A percentile compares a stretch with the other conserved stretches of the same genome.
Evolutionary conservation across 176 grass and related monocot species (phyloP).

Genomic region (Rhipidocladum racemiflorum): DNA sequence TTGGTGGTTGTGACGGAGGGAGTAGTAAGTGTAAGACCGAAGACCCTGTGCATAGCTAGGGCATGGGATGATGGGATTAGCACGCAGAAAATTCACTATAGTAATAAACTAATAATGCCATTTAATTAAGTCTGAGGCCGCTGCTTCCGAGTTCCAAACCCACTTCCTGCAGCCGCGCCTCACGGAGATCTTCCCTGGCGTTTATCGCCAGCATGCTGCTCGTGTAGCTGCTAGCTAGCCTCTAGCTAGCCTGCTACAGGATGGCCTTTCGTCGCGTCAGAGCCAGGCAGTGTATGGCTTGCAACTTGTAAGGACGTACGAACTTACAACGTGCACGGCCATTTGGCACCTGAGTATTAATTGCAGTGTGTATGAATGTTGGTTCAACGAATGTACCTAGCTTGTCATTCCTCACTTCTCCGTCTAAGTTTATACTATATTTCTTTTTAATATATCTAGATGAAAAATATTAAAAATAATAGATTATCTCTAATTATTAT

Average conservation of each 20-base stretch:
- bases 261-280: not conserved
- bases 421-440: too few species aligned
- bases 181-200: slow-evolving; percentile 8
- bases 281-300: not conserved
- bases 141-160: slow-evolving; percentile 4
- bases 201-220: not conserved
- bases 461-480: too few species aligned
- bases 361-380: not conserved
- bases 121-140: not conserved
- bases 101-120: not conserved
- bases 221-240: not conserved
- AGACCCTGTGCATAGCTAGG: not conserved
- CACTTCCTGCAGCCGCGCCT: not conserved
- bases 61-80: not conserved
- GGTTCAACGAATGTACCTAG: not conserved
- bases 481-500: too few species aligned
- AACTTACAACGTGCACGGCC: not conserved
- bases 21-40: not conserved
- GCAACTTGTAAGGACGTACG: not conserved
- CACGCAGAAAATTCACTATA: not conserved
- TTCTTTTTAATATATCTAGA: too few species aligned
- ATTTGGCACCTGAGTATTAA: not conserved
- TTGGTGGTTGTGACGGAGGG: too few species aligned
- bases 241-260: too few species aligned
- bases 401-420: not conserved